These are phyloP conservation scores for Diaporthe helianthi DNA, from an alignment of 2,329 filamentous ascomycete genomes.

Conservation along the genomic window DNA sequence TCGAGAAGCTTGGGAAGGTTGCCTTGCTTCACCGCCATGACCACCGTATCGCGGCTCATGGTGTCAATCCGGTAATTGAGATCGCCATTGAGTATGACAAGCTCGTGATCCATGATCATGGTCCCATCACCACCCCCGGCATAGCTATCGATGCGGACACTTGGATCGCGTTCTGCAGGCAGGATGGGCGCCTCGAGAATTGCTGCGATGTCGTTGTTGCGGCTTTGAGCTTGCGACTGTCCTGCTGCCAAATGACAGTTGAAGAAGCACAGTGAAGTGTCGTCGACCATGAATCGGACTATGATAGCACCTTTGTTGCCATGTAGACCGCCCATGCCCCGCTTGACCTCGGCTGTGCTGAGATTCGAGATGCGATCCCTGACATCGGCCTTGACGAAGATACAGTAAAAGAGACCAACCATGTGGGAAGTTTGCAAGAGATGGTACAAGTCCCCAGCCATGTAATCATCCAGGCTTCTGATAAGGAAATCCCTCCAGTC, in stretches of 20 bases:
- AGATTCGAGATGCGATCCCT: slow-evolving; percentile 79
- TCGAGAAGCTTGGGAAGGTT: slow-evolving; percentile 89
- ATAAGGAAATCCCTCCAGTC: slow-evolving; percentile 94
- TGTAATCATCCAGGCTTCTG: slow-evolving; percentile 81
- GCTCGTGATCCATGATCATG: slow-evolving; percentile 95
- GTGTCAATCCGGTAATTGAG: slow-evolving; percentile 98
- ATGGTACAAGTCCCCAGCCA: slow-evolving; percentile 81
- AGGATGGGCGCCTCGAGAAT: slow-evolving; percentile 84
- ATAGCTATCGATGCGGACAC: slow-evolving; percentile 76
- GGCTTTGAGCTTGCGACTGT: slow-evolving; percentile 86
- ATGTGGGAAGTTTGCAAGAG: slow-evolving; percentile 88
- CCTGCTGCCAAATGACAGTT: slow-evolving; percentile 97
- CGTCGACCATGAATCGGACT: slow-evolving; percentile 90
- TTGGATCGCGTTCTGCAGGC: slow-evolving; percentile 73
- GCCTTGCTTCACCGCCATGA: slow-evolving; percentile 80
- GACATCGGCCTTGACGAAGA: slow-evolving; percentile 87
- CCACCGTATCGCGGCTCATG: slow-evolving; percentile 92
- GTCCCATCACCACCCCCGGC: slow-evolving; percentile 92
- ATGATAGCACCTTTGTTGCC: slow-evolving; percentile 96
- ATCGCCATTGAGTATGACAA: slow-evolving; percentile 96
- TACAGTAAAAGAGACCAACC: slow-evolving; percentile 93
- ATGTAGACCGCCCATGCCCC: slow-evolving; percentile 92
- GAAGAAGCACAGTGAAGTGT: slow-evolving; percentile 93
- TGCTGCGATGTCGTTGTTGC: slow-evolving; percentile 89
- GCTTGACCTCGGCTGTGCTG: slow-evolving; percentile 84